A percentile compares a stretch with the other conserved stretches of the same genome.
Evolutionary conservation across 2,329 filamentous ascomycete genomes (phyloP).

Genomic region (Pseudogymnoascus pannorum): DNA sequence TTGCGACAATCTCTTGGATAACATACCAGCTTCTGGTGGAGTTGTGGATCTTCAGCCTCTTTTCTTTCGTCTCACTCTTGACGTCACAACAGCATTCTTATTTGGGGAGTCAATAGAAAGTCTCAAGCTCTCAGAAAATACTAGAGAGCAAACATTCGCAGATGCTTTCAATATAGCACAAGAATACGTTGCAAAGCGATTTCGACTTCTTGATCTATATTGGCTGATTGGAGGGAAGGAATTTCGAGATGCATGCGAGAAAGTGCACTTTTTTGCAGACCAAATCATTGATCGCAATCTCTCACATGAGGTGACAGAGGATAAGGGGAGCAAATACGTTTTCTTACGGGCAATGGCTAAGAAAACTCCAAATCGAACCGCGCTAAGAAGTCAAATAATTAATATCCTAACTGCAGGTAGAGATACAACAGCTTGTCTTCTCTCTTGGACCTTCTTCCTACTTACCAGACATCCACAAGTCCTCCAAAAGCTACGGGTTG

Average conservation of each 20-base stretch:
- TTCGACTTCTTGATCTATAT: conserved; percentile 24
- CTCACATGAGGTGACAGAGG: conserved; percentile 15
- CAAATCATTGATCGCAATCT: conserved; percentile 30
- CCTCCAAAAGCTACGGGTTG: conserved; percentile 10
- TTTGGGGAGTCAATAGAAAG: conserved; percentile 41
- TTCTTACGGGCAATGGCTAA: conserved; percentile 14
- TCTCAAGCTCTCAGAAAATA: conserved; percentile 15
- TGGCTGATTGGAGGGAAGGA: conserved; percentile 19
- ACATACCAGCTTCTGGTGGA: background rate
- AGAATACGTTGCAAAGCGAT: conserved; percentile 25
- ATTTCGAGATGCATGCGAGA: conserved; percentile 23
- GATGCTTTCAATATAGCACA: conserved; percentile 32
- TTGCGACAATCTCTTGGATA: conserved; percentile 28
- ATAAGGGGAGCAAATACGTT: conserved; percentile 15
- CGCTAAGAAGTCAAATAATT: conserved; percentile 28
- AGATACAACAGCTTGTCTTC: conserved; percentile 12
- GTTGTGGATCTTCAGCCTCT: conserved; percentile 31
- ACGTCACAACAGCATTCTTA: conserved; percentile 49
- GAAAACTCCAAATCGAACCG: conserved; percentile 27
- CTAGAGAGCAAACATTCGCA: conserved; percentile 24
- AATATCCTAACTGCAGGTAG: conserved; percentile 27
- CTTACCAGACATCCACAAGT: conserved; percentile 14
- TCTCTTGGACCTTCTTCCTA: conserved; percentile 15
- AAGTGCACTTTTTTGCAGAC: conserved; percentile 18
- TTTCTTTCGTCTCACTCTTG: conserved; percentile 47